These are phyloP conservation scores for Linanthus parryae DNA, from an alignment of 148 eudicot genomes.

Conservation along the genomic window DNA sequence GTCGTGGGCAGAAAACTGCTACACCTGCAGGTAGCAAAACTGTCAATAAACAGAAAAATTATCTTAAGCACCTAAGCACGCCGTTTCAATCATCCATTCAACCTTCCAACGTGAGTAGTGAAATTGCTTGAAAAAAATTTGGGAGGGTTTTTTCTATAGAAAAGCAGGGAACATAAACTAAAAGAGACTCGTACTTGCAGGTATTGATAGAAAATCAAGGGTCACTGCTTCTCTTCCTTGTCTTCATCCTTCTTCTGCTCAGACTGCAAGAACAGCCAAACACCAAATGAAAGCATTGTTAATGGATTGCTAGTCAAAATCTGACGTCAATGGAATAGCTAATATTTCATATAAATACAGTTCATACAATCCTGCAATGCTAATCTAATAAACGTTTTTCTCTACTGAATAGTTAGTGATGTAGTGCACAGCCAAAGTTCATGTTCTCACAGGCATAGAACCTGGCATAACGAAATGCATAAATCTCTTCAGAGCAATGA, in stretches of 20 bases:
- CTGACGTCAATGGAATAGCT: not conserved
- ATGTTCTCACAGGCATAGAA: too few relatives aligned
- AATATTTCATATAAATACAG: not conserved
- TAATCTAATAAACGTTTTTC: not conserved
- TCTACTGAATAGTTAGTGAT: not conserved
- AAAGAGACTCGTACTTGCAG: too few relatives aligned
- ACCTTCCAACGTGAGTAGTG: too few relatives aligned
- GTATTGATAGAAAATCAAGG: too few relatives aligned
- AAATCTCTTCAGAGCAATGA: not conserved
- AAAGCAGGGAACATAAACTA: too few relatives aligned
- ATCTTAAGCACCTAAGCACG: too few relatives aligned
- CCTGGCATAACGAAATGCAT: not conserved
- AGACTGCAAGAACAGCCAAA: conserved; percentile 11
- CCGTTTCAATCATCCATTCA: too few relatives aligned
- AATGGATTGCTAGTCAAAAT: not conserved
- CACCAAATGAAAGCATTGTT: not conserved
- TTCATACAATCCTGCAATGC: not conserved
- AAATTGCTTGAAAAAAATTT: too few relatives aligned
- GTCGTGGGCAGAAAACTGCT: too few relatives aligned
- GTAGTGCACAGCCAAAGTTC: not conserved
- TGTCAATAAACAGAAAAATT: too few relatives aligned
- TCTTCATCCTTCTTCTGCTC: conserved; percentile 72
- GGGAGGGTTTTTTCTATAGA: too few relatives aligned
- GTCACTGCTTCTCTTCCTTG: conserved; percentile 63
- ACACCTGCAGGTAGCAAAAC: too few relatives aligned